These are phyloP conservation scores for Dryadomyces quercivorus DNA, from an alignment of 2,329 filamentous ascomycete species.

Conservation along the genomic window DNA sequence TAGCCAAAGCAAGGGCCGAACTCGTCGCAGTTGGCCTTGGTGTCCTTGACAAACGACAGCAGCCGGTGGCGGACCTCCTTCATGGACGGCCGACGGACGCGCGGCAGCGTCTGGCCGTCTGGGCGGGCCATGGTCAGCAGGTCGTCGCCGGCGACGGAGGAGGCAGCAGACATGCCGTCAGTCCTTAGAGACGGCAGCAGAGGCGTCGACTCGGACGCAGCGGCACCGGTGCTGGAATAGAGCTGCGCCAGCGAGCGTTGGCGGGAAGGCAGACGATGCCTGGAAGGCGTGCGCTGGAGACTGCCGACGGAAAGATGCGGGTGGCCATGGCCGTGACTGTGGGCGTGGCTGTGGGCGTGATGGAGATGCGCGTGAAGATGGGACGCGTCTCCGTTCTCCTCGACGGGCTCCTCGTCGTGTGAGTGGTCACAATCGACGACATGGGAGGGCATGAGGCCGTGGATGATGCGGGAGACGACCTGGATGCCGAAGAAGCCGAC, in stretches of 20 bases:
- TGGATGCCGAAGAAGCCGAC: conserved; percentile 67
- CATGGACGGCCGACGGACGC: conserved; percentile 39
- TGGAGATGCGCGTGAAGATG: neutral
- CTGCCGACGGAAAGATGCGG: too few relatives aligned
- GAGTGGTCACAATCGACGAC: conserved; percentile 71
- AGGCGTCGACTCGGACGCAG: conserved; percentile 33
- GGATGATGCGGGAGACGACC: conserved; percentile 56
- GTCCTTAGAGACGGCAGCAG: conserved; percentile 22
- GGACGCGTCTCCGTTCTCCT: conserved; percentile 17
- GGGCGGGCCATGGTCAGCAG: neutral
- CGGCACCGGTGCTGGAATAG: neutral
- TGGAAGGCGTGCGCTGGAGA: neutral
- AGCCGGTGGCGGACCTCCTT: conserved; percentile 41
- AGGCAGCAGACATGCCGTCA: conserved; percentile 14
- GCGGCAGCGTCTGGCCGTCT: conserved; percentile 1
- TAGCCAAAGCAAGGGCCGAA: conserved; percentile 51
- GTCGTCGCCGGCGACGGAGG: conserved; percentile 14
- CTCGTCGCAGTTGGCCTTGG: conserved; percentile 50
- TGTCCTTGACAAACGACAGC: conserved; percentile 54
- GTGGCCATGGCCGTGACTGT: neutral
- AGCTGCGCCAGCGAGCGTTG: neutral
- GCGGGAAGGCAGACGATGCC: neutral
- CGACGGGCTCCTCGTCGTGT: conserved; percentile 41
- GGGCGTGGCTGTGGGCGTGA: neutral
- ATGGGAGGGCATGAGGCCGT: conserved; percentile 64